Evolutionary conservation across 352 stramenopile genomes (phyloP).

Genomic region (Pythium phragmiticola): DNA sequence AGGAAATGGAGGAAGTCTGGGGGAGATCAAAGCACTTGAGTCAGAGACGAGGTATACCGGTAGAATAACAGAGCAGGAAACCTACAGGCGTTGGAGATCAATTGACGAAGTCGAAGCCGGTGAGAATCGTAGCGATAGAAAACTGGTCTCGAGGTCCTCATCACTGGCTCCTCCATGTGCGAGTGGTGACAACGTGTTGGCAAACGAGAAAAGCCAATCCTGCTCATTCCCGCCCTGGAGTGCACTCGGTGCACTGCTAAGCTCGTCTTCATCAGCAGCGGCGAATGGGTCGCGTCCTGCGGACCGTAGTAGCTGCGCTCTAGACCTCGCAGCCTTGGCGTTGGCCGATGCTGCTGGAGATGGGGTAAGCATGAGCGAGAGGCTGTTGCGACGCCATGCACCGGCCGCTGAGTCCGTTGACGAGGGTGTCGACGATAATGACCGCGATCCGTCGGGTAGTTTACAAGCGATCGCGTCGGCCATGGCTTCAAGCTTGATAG

Average conservation of each 20-base stretch:
- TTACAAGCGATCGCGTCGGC: slow-evolving; percentile 13
- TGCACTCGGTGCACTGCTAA: slow-evolving; percentile 33
- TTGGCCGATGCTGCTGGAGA: slow-evolving; percentile 14
- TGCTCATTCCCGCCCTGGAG: slow-evolving; percentile 39
- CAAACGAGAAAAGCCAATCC: slow-evolving; percentile 82
- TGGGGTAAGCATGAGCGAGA: slow-evolving; percentile 27
- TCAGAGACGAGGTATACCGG: background rate
- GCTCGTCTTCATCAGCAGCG: slow-evolving; percentile 13
- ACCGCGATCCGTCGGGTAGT: slow-evolving; percentile 1
- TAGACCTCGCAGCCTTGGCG: slow-evolving; percentile 11
- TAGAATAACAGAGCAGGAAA: background rate
- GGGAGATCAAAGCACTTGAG: slow-evolving; percentile 4
- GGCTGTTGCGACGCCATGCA: slow-evolving; percentile 25
- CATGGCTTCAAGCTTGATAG: slow-evolving; percentile 19
- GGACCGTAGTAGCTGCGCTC: slow-evolving; percentile 6
- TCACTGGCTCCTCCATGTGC: slow-evolving; percentile 25
- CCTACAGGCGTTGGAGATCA: slow-evolving; percentile 72
- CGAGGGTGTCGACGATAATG: slow-evolving; percentile 14
- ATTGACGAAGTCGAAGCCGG: slow-evolving; percentile 50
- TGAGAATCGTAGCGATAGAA: slow-evolving; percentile 60
- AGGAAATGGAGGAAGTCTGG: slow-evolving; percentile 63
- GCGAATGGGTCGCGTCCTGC: slow-evolving; percentile 19
- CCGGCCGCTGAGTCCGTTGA: slow-evolving; percentile 6
- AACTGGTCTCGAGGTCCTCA: slow-evolving; percentile 64
- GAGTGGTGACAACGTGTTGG: slow-evolving; percentile 71